These are phyloP conservation scores for Pichia sporocuriosa DNA, from an alignment of 805 yeast genomes.

Conservation along the genomic window DNA sequence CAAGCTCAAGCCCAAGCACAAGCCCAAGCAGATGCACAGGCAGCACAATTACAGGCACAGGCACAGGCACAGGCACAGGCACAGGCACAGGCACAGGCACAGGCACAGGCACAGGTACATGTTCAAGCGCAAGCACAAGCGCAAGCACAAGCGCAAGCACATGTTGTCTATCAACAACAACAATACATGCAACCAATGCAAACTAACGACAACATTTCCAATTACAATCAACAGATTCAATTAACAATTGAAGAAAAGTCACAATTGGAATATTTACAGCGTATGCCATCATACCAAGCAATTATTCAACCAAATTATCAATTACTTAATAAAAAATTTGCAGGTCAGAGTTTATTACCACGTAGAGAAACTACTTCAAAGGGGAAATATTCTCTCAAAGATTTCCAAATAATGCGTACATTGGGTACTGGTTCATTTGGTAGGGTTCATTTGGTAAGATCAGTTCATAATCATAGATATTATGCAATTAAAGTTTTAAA, in stretches of 20 bases:
- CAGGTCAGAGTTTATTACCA: conserved; percentile 26
- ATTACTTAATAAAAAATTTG: conserved; percentile 22
- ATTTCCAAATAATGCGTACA: conserved; percentile 50
- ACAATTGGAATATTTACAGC: conserved; percentile 26
- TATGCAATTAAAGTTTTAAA: conserved; percentile 56
- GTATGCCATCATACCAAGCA: conserved; percentile 32
- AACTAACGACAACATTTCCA: background rate
- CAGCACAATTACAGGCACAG: conserved; percentile 4
- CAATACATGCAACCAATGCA: conserved; percentile 8
- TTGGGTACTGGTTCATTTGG: conserved; percentile 60
- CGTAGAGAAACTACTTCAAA: conserved; percentile 39
- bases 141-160: background rate
- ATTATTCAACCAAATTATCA: conserved; percentile 30
- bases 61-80: conserved; percentile 1
- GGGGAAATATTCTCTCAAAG: conserved; percentile 50
- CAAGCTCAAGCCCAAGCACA: conserved; percentile 2
- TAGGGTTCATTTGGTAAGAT: conserved; percentile 50
- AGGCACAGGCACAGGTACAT: background rate
- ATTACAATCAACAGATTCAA: conserved; percentile 5
- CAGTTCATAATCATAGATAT: conserved; percentile 52
- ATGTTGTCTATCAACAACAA: conserved; percentile 3
- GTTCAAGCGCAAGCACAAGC: conserved; percentile 22
- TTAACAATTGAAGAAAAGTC: conserved; percentile 25
- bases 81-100: conserved; percentile 1
- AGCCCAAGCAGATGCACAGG: conserved; percentile 1